Evolutionary conservation across 768 basidiomycete genomes (phyloP).

Genomic region (Coprinellus aureogranulatus): DNA sequence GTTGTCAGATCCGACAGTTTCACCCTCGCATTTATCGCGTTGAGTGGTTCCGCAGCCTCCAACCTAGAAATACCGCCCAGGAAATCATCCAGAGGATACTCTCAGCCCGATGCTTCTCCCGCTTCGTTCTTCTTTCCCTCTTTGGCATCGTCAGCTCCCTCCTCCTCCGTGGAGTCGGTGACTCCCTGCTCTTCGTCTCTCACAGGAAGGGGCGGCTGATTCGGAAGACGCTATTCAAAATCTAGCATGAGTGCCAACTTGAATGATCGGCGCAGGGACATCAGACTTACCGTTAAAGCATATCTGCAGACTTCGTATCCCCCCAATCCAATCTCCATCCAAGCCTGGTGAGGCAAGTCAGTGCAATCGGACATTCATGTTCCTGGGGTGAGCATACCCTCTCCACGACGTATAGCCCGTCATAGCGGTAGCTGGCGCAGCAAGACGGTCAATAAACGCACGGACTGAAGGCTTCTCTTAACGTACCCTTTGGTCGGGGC

Average conservation of each 20-base stretch:
- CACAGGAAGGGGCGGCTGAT: conserved; percentile 51
- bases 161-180: conserved; percentile 14
- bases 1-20: too few species aligned
- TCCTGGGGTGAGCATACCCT: conserved; percentile 40
- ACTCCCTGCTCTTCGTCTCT: conserved; percentile 17
- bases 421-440: conserved; percentile 74
- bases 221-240: conserved; percentile 46
- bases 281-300: conserved; percentile 64
- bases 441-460: neutral
- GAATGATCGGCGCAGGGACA: neutral
- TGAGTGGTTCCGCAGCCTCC: too few species aligned
- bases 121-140: conserved; percentile 6
- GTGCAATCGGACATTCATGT: neutral
- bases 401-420: conserved; percentile 81
- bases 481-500: conserved; percentile 75
- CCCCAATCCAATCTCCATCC: conserved; percentile 69
- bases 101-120: conserved; percentile 4
- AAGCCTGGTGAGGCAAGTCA: conserved; percentile 46
- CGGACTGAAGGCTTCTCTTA: neutral
- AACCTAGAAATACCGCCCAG: too few species aligned
- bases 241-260: neutral
- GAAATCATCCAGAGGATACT: neutral
- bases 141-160: conserved; percentile 10
- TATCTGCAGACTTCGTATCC: conserved; percentile 84
- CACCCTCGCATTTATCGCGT: too few species aligned